Conservation (phyloP, 306 rosid species). For the Quercus cerris region DNA sequence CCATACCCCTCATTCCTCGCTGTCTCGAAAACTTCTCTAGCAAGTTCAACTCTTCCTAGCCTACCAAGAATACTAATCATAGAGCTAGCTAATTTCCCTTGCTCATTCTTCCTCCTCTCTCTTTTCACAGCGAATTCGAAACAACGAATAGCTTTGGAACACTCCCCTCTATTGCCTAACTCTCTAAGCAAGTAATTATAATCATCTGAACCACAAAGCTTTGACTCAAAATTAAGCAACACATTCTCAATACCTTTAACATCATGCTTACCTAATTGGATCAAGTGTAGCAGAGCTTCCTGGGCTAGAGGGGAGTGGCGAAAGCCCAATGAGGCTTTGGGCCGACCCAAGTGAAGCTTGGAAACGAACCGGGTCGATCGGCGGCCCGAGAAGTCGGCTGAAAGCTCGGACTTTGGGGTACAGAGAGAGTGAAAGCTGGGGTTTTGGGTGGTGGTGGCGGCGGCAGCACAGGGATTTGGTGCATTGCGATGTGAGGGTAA, state of each 20-base stretch:
- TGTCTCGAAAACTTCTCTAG: constrained; percentile 50
- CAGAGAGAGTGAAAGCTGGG: constrained; percentile 50
- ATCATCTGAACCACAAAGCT: constrained; percentile 63
- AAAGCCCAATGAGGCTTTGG: constrained; percentile 42
- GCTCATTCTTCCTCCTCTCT: constrained; percentile 48
- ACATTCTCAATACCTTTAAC: constrained; percentile 42
- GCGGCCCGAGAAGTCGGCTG: constrained; percentile 70
- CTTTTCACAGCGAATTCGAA: constrained; percentile 66
- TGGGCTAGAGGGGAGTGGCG: constrained; percentile 59
- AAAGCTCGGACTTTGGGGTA: constrained; percentile 44
- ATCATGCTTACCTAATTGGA: constrained; percentile 51
- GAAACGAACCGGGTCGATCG: constrained; percentile 76
- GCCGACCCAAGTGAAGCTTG: constrained; percentile 70
- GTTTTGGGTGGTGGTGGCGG: constrained; percentile 27
- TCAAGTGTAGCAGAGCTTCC: constrained; percentile 58
- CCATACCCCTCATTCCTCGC: constrained; percentile 73
- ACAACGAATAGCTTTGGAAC: constrained; percentile 48
- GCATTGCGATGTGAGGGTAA: constrained; percentile 26
- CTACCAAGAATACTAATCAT: constrained; percentile 91
- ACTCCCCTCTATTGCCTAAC: constrained; percentile 63
- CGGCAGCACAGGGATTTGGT: constrained; percentile 27
- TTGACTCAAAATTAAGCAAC: constrained; percentile 47
- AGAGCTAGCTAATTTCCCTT: constrained; percentile 73
- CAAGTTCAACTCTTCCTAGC: constrained; percentile 73
- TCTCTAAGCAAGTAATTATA: constrained; percentile 65